Conservation (phyloP, 352 stramenopile genomes). For the Vaucheria bursata region DNA sequence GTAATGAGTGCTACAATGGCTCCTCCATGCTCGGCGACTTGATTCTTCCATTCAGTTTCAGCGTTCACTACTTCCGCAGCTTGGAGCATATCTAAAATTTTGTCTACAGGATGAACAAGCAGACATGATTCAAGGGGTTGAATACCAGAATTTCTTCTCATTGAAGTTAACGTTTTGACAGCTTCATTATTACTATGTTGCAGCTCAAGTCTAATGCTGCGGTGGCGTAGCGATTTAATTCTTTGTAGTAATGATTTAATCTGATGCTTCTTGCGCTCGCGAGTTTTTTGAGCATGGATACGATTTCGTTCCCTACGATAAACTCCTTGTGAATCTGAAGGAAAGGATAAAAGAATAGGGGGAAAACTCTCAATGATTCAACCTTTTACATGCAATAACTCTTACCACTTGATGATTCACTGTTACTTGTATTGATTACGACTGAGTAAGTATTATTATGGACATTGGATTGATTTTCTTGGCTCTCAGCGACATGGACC, state of each 20-base stretch:
- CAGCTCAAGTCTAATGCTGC: too few relatives aligned
- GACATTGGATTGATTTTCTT: too few relatives aligned
- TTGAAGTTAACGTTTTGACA: too few relatives aligned
- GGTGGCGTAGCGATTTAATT: constrained; percentile 38
- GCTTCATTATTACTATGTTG: too few relatives aligned
- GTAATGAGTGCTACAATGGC: constrained; percentile 21
- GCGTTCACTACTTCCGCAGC: not conserved
- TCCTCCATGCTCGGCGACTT: constrained; percentile 23
- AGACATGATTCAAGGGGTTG: constrained; percentile 17
- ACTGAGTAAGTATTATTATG: too few relatives aligned
- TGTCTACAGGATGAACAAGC: not conserved
- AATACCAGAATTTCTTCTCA: not conserved
- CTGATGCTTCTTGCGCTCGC: constrained; percentile 48
- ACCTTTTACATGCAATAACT: too few relatives aligned
- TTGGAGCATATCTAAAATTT: not conserved
- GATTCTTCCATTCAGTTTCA: not conserved
- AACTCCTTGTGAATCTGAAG: too few relatives aligned
- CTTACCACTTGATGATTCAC: too few relatives aligned
- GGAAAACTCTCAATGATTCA: too few relatives aligned
- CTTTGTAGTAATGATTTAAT: constrained; percentile 23
- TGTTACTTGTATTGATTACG: too few relatives aligned
- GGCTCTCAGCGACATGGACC: too few relatives aligned
- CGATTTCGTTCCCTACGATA: constrained; percentile 43
- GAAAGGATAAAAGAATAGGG: too few relatives aligned
- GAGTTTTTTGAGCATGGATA: constrained; percentile 49